Evolutionary conservation across 2,329 filamentous ascomycete species (phyloP).

Genomic region (Ophiostoma populinum): DNA sequence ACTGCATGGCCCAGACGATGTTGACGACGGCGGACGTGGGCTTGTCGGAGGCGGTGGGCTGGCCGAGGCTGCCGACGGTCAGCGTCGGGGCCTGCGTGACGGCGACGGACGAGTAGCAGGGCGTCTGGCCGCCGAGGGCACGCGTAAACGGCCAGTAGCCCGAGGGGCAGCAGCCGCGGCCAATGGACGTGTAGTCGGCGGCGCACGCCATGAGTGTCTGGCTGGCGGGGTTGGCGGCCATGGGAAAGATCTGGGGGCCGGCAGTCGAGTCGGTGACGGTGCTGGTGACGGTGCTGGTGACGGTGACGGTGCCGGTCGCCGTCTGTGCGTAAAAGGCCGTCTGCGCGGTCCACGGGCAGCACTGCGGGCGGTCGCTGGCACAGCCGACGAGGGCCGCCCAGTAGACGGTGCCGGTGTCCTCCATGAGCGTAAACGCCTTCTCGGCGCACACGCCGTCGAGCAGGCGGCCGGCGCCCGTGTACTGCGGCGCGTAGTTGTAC

Average conservation of each 20-base stretch:
- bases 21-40: constrained; percentile 16
- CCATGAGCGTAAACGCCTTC: constrained; percentile 15
- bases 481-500: constrained; percentile 9
- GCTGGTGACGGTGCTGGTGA: constrained; percentile 4
- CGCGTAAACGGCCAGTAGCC: constrained; percentile 15
- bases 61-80: constrained; percentile 10
- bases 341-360: constrained; percentile 15
- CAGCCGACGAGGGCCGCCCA: constrained; percentile 15
- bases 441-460: constrained; percentile 13
- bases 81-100: constrained; percentile 10
- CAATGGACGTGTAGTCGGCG: constrained; percentile 15
- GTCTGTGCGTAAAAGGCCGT: constrained; percentile 6
- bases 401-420: constrained; percentile 14
- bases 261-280: constrained; percentile 3
- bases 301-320: constrained; percentile 4
- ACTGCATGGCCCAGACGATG: constrained; percentile 16
- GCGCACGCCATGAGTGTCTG: constrained; percentile 11
- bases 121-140: constrained; percentile 14
- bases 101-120: constrained; percentile 14
- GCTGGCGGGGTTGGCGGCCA: constrained; percentile 8
- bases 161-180: constrained; percentile 15
- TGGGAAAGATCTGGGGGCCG: constrained; percentile 10
- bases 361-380: constrained; percentile 14
- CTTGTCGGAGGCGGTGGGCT: constrained; percentile 10
- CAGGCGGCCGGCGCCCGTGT: constrained; percentile 12